These are phyloP conservation scores for Xylariaceae sp. DNA, from an alignment of 2,329 filamentous ascomycete genomes.

Conservation along the genomic window DNA sequence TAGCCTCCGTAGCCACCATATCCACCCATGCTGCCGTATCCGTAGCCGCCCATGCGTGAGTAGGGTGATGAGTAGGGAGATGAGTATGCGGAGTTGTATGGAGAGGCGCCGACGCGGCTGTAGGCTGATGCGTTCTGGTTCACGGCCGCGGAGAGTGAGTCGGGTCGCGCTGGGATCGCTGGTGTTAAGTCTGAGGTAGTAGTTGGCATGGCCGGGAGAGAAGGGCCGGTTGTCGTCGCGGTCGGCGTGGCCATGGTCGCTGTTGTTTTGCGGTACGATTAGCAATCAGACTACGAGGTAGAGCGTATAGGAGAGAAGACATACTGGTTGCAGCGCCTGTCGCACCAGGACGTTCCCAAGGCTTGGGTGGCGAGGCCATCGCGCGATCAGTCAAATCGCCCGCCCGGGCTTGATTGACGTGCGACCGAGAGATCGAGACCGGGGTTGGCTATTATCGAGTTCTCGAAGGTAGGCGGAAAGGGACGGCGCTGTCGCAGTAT, in stretches of 20 bases:
- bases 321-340: constrained; percentile 42
- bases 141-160: constrained; percentile 71
- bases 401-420: constrained; percentile 3
- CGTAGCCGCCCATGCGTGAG: constrained; percentile 35
- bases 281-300: constrained; percentile 16
- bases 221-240: constrained; percentile 39
- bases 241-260: constrained; percentile 34
- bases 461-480: not conserved
- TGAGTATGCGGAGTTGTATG: constrained; percentile 44
- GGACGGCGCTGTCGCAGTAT: too few species aligned
- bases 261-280: constrained; percentile 32
- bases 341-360: constrained; percentile 83
- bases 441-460: constrained; percentile 9
- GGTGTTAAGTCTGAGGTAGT: constrained; percentile 47
- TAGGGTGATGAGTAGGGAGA: constrained; percentile 48
- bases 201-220: constrained; percentile 39
- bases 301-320: constrained; percentile 24
- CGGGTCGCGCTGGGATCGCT: constrained; percentile 74
- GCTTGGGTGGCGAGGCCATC: constrained; percentile 87
- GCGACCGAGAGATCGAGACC: not conserved
- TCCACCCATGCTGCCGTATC: constrained; percentile 38
- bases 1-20: constrained; percentile 37
- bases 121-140: constrained; percentile 87
- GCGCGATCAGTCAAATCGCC: constrained; percentile 8
- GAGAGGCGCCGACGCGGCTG: constrained; percentile 55